Base-by-base conservation (phyloP, 176 grass and related monocot species). In the Neostapfia colusana region DNA sequence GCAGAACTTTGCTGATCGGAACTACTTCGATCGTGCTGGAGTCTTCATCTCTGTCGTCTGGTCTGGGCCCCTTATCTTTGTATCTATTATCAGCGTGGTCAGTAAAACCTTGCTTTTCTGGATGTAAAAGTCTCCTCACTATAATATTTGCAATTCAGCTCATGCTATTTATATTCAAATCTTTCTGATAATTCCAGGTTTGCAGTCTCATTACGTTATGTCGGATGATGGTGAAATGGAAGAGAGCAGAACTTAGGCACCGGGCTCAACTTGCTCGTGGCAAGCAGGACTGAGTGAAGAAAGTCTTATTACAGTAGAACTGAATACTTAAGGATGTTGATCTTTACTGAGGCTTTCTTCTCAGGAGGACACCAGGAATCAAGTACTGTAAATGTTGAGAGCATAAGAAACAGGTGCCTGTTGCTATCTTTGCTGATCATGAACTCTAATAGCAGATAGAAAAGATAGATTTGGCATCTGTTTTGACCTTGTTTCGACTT, bases 21-120 rank as follows among this genome's bases (percentile, higher is more conserved):
- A 93, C 67, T 88, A 93, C 46, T 93, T 90, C 25, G 88, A 93
- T 38, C 82, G 0, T 34, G 45, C 83, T 80, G 91, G 91, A 74
- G 63, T 93, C 63, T 93, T 93, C 49, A 55, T 93, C 41, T 90
- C 91, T 40, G 71, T 85, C 17, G 54, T 90, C 42, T 85, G 91
- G 88, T 93, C 91, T 70, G 91, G 91, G 10, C 85, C 91, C 4
- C 91, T 93, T 77, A 74, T 93, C 36, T 36, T 88, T 60, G 50
- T 88, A 69, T 80, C 88, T 65, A 74, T 93, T 16, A 20, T 88
- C 55, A 81, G 74, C 7, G 85, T 90, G 91, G 91, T 93, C 36
- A 80, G 91, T 88, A 46, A 54, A 70, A 69, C 20, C 16, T 55
- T 37, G 10, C 37, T 48, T 54, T 1, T 12, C 18, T 9, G 36